Conservation (phyloP, 257 asterid genomes). For the Nicotiana otophora region DNA sequence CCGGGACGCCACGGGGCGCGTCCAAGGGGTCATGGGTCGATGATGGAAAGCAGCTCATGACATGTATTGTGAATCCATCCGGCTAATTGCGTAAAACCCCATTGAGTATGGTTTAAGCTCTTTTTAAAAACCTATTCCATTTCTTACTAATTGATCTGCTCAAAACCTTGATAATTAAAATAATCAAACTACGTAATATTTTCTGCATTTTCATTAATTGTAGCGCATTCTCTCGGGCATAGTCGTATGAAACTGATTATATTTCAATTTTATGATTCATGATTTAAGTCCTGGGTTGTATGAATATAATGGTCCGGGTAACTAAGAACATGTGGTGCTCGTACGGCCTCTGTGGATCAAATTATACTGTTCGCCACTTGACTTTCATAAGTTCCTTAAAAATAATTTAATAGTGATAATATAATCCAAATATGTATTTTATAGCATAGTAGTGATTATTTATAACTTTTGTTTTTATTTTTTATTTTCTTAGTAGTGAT, state of each 20-base stretch:
- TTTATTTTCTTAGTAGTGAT: too few relatives aligned
- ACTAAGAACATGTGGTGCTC: conserved; percentile 9
- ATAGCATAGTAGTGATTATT: too few relatives aligned
- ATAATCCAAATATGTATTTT: too few relatives aligned
- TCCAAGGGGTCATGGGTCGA: too few relatives aligned
- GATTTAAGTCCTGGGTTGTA: background rate
- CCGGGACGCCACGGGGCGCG: too few relatives aligned
- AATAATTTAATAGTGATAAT: background rate
- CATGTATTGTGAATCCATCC: too few relatives aligned
- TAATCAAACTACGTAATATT: background rate
- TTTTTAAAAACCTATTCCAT: background rate
- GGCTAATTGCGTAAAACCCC: too few relatives aligned
- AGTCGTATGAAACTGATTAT: background rate
- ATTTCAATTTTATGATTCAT: background rate
- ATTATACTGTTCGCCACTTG: background rate
- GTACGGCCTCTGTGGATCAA: background rate
- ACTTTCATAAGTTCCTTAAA: background rate
- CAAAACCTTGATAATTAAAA: background rate
- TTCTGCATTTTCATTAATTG: background rate
- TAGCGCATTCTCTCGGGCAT: background rate
- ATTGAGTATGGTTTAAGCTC: too few relatives aligned
- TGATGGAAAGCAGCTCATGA: too few relatives aligned
- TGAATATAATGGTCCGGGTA: background rate
- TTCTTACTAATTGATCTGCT: background rate
- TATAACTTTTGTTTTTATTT: too few relatives aligned